Evolutionary conservation across 78 protist genomes (phyloP), one percentile per base, ranked within the genome.

Genomic region (Chrysochromulina tobinii): DNA sequence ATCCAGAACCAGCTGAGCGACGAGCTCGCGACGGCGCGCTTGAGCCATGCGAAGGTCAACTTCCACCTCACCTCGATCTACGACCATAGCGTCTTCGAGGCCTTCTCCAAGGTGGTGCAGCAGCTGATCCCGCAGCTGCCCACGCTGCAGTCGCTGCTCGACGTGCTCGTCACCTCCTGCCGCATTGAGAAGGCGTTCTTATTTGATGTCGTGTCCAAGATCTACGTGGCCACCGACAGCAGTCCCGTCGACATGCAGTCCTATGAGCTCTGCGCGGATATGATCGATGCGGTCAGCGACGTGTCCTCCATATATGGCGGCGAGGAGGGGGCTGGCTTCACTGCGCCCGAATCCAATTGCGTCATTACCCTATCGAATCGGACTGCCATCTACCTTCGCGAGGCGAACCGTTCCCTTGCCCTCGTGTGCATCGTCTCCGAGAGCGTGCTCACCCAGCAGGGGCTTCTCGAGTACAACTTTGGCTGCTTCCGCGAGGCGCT

Each of bases 51-150:
- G 68, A 94, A 98, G 61, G 92, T 96, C 69, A 81, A 91, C 81
- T 96, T 96, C 94, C 94, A 98, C 89, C 96, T 98, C 38, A 98
- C 99, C n/a, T 88, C 95, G 84, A 98, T 98, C 72, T 98, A 98
- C 91, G 99, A 98, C 94, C 99, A 97, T 90, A 96, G 98, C 21
- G 94, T 98, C 48, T 98, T 97, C 81, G 99, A 98, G 91, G 98
- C 99, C 58, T 96, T 98, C 88, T 93, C 97, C 55, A 98, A 98
- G 91, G 98, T 90, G 61, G 92, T 97, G 38, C 99, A 98, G 94
- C 96, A 96, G 94, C 94, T 98, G n/a, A 96, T 97, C 55, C 98
- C 98, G 53, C 97, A 95, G 93, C 93, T 97, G 23, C 97, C 98
- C 48, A 96, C 97, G 11, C 96, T 98, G 59, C 97, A 97, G 93